Evolutionary conservation across 2,329 filamentous ascomycete genomes (phyloP), one percentile per base, ranked within the genome.

Genomic region (Celoporthe dispersa): DNA sequence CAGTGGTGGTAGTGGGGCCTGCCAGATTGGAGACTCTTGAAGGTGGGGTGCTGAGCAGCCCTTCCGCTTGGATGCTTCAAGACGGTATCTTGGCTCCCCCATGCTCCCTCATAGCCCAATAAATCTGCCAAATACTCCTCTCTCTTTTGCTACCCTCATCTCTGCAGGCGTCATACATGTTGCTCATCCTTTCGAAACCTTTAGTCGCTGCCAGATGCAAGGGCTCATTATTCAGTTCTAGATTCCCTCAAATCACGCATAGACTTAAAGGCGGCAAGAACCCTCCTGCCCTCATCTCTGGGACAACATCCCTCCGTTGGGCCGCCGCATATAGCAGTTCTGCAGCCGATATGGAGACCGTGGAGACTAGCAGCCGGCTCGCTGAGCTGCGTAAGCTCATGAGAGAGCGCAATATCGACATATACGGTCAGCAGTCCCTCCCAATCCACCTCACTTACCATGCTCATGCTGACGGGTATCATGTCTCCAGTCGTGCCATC

Each of bases 341-440:
- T 33, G 41, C 41, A n/a, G 44, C 51, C 33, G 70, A 68, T 44
- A 97, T 96, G 92, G 92, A 89, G 78, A 89, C 87, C 67, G 90
- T 97, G 74, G 85, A 96, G 81, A 98, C 94, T 48, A 89, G 90
- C 68, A 85, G 89, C 73, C 92, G 93, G 76, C 88, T 99, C 74
- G 82, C 88, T 73, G 87, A 88, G 81, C 87, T 99, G 77, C 89
- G 96, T 78, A 85, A 90, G 79, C 85, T 97, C 78, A 99, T 99
- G 96, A 90, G 89, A 82, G 87, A 94, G 81, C 87, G 92, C 77
- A 91, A 93, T 74, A 87, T 99, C 74, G 94, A 98, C 81, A 87
- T 98, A 71, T 99, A 99, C 84, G 91, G 95, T 98, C 90, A 80
- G 84, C 79, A 69, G 31, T 65, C 41, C 61, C 63, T 69, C 71